Evolutionary conservation across 495 filamentous ascomycete species (phyloP), one percentile per base, ranked within the genome.

Genomic region (Daldinia decipiens): DNA sequence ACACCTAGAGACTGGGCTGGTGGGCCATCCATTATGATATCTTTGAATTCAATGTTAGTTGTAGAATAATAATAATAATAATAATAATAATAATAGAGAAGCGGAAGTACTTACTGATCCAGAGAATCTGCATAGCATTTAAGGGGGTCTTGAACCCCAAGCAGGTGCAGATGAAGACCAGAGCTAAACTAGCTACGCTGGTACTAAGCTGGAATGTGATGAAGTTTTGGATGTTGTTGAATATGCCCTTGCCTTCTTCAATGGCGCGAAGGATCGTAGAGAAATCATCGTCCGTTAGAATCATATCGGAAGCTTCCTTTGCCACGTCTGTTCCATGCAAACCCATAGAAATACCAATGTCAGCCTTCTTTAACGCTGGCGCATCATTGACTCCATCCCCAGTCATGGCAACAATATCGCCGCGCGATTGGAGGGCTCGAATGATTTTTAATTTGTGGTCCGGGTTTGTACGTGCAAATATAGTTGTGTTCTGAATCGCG

Each of bases 231-330:
- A 99, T 98, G 80, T 99, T 99, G 83, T 97, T 97, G 81, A 99
- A 99, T 70, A 99, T 99, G 34, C 93, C 95, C 79, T 99, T 99
- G 76, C 95, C 96, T 80, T 99, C 95, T 77, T 99, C 95, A 74
- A 99, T 98, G 43, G 95, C 96, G 56, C 88, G 92, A 5, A 99
- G 84, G 68, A 99, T 99, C 4, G 95, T 99, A 17, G 95, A 96
- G 77, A 99, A 99, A 78, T 98, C 93, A 75, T 99, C 95, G 75
- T 98, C 94, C 0, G 95, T 98, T 59, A 99, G 81, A 73, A 99
- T 98, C 95, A 99, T 99, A 77, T 99, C 95, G n/a, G 96, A 93
- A 34, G 95, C 95, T 79, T 99, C 95, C 84, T 99, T 99, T 66
- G 95, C 95, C 38, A 99, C 95, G 74, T 99, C 95, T 2, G 95